Conservation (phyloP, 768 basidiomycete species). For the Sarcodon aspratus region DNA sequence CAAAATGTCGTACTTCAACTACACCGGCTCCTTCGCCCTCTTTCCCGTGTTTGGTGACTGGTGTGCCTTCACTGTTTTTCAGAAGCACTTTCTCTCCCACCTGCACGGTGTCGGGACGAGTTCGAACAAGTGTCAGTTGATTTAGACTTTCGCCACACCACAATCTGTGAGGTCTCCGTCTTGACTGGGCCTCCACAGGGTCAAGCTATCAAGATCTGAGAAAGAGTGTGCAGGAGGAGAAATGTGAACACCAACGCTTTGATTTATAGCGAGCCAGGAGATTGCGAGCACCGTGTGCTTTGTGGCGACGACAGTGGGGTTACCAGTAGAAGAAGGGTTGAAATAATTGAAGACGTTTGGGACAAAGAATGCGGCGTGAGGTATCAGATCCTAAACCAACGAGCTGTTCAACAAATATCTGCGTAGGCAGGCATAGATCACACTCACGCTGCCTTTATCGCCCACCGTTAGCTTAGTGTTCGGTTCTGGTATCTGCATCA, state of each 20-base stretch:
- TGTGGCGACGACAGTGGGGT: constrained; percentile 41
- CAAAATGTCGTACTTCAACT: constrained; percentile 43
- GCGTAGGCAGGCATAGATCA: neutral
- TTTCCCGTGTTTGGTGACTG: constrained; percentile 50
- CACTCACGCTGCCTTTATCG: constrained; percentile 58
- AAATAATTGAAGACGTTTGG: no score
- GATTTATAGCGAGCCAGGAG: constrained; percentile 82
- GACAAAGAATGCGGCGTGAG: no score
- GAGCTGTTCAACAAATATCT: constrained; percentile 1
- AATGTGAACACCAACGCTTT: constrained; percentile 41
- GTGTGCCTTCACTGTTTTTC: constrained; percentile 35
- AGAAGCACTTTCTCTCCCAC: constrained; percentile 65
- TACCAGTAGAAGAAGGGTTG: no score
- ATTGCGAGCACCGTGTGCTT: constrained; percentile 72
- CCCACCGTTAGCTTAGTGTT: constrained; percentile 68
- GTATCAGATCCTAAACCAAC: constrained; percentile 33
- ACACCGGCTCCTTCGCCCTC: constrained; percentile 31
- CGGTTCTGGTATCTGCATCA: constrained; percentile 69
- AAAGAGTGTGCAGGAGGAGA: constrained; percentile 3
- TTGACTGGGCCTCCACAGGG: constrained; percentile 36
- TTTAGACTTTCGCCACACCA: constrained; percentile 60
- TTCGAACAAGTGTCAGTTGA: constrained; percentile 52
- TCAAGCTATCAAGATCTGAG: constrained; percentile 38
- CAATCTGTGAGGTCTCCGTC: constrained; percentile 60
- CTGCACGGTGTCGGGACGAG: constrained; percentile 53